A percentile compares a stretch with the other conserved stretches of the same genome.
Conservation (phyloP, 495 filamentous ascomycete species). For the Aspergillus nidulans region DNA sequence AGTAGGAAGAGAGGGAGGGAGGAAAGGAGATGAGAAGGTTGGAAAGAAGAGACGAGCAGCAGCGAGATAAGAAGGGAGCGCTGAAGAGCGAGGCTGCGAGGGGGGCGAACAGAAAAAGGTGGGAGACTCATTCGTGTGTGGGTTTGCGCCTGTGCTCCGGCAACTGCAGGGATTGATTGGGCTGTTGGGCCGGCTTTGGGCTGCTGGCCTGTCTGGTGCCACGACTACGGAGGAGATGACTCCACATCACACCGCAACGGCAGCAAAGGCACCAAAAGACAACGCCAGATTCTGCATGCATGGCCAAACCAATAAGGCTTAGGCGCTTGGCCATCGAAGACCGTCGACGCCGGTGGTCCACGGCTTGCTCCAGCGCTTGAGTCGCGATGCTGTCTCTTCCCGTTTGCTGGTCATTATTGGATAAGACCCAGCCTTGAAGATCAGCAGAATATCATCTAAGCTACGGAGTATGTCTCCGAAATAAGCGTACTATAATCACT, state of each 20-base stretch:
- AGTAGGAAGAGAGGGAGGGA: conserved; percentile 6
- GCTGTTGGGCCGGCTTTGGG: conserved; percentile 43
- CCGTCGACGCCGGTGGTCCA: not conserved
- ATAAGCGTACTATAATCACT: not conserved
- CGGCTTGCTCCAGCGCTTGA: not conserved
- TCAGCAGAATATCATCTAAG: not conserved
- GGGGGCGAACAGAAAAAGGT: conserved; percentile 20
- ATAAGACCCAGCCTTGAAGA: not conserved
- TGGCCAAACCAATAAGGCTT: conserved; percentile 36
- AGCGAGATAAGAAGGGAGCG: conserved; percentile 13
- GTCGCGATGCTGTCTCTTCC: conserved; percentile 2
- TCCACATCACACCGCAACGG: conserved; percentile 8
- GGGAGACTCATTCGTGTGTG: conserved; percentile 15
- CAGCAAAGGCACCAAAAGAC: not conserved
- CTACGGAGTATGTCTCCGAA: not conserved
- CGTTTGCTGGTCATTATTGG: not conserved
- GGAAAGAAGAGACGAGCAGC: conserved; percentile 13
- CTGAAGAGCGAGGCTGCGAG: conserved; percentile 15
- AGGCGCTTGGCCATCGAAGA: conserved; percentile 10
- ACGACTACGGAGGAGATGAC: conserved; percentile 29
- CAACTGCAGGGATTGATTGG: conserved; percentile 22
- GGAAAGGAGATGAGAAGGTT: conserved; percentile 17
- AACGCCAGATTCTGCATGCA: conserved; percentile 26
- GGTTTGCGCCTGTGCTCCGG: conserved; percentile 12
- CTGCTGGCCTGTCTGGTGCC: conserved; percentile 38